These are phyloP conservation scores for Emmonsiellopsis sp. DNA, from an alignment of 2,329 filamentous ascomycete species.

Conservation along the genomic window DNA sequence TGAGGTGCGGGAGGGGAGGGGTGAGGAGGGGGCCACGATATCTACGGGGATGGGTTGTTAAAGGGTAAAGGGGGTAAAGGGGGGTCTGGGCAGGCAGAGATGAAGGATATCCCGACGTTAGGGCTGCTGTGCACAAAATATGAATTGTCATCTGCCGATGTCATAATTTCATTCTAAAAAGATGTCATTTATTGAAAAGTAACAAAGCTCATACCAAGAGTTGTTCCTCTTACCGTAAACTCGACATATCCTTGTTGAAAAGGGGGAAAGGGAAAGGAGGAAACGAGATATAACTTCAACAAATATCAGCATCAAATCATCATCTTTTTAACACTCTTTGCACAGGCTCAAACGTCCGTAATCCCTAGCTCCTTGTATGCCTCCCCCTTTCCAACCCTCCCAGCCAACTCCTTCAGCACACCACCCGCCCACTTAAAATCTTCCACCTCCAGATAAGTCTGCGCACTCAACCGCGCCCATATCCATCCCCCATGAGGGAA, in stretches of 20 bases:
- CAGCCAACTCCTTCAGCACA: constrained; percentile 50
- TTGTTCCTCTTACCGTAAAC: too few relatives aligned
- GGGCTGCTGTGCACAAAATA: too few relatives aligned
- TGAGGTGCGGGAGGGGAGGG: constrained; percentile 2
- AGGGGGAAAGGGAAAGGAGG: constrained; percentile 1
- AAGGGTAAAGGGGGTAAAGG: too few relatives aligned
- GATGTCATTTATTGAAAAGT: too few relatives aligned
- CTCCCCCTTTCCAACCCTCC: constrained; percentile 41
- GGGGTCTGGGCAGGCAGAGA: too few relatives aligned
- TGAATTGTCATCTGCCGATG: too few relatives aligned
- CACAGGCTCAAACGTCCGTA: neutral
- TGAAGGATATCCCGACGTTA: too few relatives aligned
- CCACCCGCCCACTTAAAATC: constrained; percentile 67
- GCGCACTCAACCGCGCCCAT: constrained; percentile 68
- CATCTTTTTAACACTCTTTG: constrained; percentile 12
- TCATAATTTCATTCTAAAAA: too few relatives aligned
- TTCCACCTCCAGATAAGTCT: constrained; percentile 70
- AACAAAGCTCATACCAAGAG: too few relatives aligned
- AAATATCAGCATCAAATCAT: neutral
- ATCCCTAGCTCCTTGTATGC: constrained; percentile 1
- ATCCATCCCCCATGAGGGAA: constrained; percentile 52
- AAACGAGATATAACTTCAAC: neutral
- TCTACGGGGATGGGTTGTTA: too few relatives aligned
- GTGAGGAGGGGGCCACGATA: too few relatives aligned
- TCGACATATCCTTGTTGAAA: neutral